Evolutionary conservation across 176 grass and related monocot genomes (phyloP).

Genomic region (Oryza glaberrima): DNA sequence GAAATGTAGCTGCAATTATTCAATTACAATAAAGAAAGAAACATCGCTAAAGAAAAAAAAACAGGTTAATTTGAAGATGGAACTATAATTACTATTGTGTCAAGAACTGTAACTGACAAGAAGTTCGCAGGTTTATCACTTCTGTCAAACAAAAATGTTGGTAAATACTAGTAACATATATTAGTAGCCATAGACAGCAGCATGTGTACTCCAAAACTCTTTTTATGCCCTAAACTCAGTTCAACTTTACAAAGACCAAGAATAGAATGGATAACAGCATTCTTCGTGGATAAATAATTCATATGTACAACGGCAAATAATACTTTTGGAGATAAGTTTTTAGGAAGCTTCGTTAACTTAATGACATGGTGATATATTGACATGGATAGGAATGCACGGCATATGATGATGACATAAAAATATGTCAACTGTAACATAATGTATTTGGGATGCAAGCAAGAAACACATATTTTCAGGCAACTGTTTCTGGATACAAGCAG

Average conservation of each 20-base stretch:
- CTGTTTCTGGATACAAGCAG: slow-evolving; percentile 5
- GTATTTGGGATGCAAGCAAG: neutral
- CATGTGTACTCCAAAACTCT: neutral
- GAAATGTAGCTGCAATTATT: slow-evolving; percentile 15
- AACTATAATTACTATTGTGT: neutral
- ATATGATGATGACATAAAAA: neutral
- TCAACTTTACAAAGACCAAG: neutral
- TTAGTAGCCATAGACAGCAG: neutral
- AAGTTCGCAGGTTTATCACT: slow-evolving; percentile 31
- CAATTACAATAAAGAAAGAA: slow-evolving; percentile 36
- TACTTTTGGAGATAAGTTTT: slow-evolving; percentile 19
- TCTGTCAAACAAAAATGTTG: slow-evolving; percentile 25
- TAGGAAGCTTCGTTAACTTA: too few species aligned
- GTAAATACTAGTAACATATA: neutral
- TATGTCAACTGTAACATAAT: neutral
- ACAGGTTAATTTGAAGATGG: slow-evolving; percentile 10
- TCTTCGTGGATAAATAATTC: slow-evolving; percentile 33
- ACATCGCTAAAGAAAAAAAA: neutral
- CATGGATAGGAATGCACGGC: neutral
- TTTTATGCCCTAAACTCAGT: neutral
- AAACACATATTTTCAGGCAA: neutral
- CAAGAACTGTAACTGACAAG: slow-evolving; percentile 29
- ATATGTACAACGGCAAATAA: neutral
- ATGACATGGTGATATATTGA: neutral
- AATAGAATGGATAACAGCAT: neutral